These are phyloP conservation scores for Rosa lucieae DNA, from an alignment of 306 rosid species.

Conservation along the genomic window DNA sequence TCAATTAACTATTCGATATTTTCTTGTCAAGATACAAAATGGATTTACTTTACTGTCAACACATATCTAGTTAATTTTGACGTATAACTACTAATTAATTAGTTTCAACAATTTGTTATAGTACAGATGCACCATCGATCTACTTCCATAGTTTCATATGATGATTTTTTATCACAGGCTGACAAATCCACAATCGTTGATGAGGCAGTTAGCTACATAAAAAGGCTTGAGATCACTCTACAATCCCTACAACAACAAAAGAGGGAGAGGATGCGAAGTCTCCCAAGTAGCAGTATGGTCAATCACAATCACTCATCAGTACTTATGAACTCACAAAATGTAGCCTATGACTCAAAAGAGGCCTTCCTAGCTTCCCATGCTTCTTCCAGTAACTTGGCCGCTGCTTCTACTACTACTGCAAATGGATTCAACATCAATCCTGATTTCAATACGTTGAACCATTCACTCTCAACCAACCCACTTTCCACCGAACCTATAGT, in stretches of 20 bases:
- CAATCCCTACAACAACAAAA: slow-evolving; percentile 52
- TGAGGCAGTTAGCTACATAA: slow-evolving; percentile 60
- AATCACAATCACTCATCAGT: slow-evolving; percentile 14
- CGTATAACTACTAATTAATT: neutral
- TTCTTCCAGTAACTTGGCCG: slow-evolving; percentile 21
- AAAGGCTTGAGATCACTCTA: slow-evolving; percentile 35
- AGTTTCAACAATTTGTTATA: neutral
- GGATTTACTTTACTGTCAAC: neutral
- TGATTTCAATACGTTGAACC: neutral
- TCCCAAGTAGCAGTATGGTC: neutral
- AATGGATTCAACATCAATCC: neutral
- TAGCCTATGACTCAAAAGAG: slow-evolving; percentile 34
- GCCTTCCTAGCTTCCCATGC: slow-evolving; percentile 38
- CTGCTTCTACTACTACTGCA: slow-evolving; percentile 22
- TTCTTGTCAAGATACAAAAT: neutral
- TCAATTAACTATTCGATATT: neutral
- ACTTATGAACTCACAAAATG: slow-evolving; percentile 10
- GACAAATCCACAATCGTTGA: slow-evolving; percentile 74
- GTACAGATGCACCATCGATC: neutral
- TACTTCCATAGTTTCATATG: neutral
- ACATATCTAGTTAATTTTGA: too few relatives aligned
- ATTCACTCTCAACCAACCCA: neutral
- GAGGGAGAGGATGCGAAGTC: slow-evolving; percentile 38
- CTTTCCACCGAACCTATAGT: neutral
- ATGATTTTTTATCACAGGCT: slow-evolving; percentile 30